Evolutionary conservation across 1,139 yeast genomes (phyloP).

Genomic region (Taphrina wiesneri): DNA sequence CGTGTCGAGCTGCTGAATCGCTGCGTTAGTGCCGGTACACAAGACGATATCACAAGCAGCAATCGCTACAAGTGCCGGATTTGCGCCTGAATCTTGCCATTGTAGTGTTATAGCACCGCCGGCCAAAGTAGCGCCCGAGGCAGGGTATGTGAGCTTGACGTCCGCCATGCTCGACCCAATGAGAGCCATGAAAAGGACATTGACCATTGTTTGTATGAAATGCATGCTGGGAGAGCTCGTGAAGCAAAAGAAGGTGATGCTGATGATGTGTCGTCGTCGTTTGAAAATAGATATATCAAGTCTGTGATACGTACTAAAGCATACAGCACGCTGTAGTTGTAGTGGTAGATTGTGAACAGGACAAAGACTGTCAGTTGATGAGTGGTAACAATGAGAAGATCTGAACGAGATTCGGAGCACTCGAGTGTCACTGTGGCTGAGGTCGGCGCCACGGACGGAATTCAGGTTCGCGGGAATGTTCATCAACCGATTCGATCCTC

Average conservation of each 20-base stretch:
- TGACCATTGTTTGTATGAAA: neutral
- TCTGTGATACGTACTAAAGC: too few species aligned
- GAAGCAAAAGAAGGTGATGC: neutral
- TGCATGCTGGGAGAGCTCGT: neutral
- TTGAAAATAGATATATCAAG: too few species aligned
- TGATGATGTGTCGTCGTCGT: neutral
- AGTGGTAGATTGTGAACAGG: neutral
- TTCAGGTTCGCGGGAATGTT: neutral
- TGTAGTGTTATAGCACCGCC: slow-evolving; percentile 19
- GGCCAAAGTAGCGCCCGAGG: slow-evolving; percentile 7
- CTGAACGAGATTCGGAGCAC: too few species aligned
- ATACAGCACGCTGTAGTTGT: neutral
- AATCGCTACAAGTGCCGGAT: slow-evolving; percentile 19
- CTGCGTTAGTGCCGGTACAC: slow-evolving; percentile 15
- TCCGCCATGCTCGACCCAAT: neutral
- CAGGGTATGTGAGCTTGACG: slow-evolving; percentile 6
- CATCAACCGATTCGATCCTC: neutral
- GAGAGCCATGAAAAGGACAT: neutral
- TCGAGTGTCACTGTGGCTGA: neutral
- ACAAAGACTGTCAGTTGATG: neutral
- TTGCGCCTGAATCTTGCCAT: slow-evolving; percentile 18
- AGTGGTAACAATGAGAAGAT: too few species aligned
- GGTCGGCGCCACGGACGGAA: neutral
- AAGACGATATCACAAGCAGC: slow-evolving; percentile 10
- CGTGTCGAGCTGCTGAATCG: neutral